These are phyloP conservation scores for Leptographium procerum DNA, from an alignment of 2,329 filamentous ascomycete species.

Conservation along the genomic window DNA sequence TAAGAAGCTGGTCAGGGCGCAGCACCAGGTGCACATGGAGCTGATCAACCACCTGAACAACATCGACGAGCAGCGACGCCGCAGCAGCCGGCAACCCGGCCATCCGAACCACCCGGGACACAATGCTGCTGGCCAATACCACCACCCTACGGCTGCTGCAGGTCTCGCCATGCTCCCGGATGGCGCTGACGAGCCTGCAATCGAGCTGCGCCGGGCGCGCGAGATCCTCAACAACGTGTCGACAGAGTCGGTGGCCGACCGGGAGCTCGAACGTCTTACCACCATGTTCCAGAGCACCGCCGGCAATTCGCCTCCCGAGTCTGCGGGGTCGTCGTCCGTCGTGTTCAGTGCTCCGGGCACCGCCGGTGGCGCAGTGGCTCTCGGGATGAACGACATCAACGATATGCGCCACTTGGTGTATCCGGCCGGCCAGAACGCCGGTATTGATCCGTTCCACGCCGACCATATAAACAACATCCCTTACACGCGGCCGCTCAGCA, in stretches of 20 bases:
- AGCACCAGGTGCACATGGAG: slow-evolving; percentile 46
- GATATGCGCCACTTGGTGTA: slow-evolving; percentile 65
- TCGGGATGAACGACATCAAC: slow-evolving; percentile 39
- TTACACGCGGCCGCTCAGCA: slow-evolving; percentile 64
- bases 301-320: slow-evolving; percentile 36
- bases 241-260: slow-evolving; percentile 40
- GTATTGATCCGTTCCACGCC: slow-evolving; percentile 88
- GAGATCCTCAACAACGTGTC: slow-evolving; percentile 43
- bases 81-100: slow-evolving; percentile 27
- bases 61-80: slow-evolving; percentile 30
- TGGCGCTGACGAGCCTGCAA: slow-evolving; percentile 32
- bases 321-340: slow-evolving; percentile 32
- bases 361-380: slow-evolving; percentile 21
- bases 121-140: slow-evolving; percentile 26
- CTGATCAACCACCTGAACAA: slow-evolving; percentile 44
- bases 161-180: slow-evolving; percentile 30
- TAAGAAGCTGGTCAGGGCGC: slow-evolving; percentile 48
- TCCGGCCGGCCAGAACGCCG: slow-evolving; percentile 79
- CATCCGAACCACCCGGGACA: slow-evolving; percentile 25
- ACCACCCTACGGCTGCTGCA: slow-evolving; percentile 20
- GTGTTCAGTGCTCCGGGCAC: slow-evolving; percentile 43
- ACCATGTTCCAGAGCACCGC: slow-evolving; percentile 36
- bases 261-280: slow-evolving; percentile 44
- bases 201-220: slow-evolving; percentile 43
- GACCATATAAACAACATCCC: slow-evolving; percentile 93